phyloP scores from a whole-genome alignment of 139 green algal genomes.

The Trebouxia sp. region DNA sequence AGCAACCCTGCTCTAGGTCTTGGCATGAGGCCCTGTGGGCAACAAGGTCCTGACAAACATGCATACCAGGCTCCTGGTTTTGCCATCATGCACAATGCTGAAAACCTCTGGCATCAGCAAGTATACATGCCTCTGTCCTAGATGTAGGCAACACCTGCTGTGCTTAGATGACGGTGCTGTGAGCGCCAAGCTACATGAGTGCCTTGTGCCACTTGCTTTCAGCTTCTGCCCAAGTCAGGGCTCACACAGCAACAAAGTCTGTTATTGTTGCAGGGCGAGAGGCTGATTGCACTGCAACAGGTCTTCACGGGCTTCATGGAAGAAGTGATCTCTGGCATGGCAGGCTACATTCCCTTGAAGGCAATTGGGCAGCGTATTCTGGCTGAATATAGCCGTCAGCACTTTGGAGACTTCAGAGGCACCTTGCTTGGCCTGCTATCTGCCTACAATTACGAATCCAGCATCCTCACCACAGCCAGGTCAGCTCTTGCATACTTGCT shows the following conservation, averaged over 20 bases:
- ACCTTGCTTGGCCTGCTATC: slow-evolving; percentile 50
- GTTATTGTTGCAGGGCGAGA: slow-evolving; percentile 29
- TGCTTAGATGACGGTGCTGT: no score
- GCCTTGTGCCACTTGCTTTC: no score
- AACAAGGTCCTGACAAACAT: no score
- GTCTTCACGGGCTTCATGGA: slow-evolving; percentile 54
- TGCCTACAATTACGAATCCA: slow-evolving; percentile 49
- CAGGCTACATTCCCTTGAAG: slow-evolving; percentile 49
- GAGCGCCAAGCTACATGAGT: no score
- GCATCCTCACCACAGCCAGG: slow-evolving; percentile 45
- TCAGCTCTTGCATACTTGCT: not conserved
- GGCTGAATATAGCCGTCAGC: slow-evolving; percentile 37
- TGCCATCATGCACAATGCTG: no score
- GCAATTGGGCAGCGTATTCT: slow-evolving; percentile 49
- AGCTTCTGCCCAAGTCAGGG: no score
- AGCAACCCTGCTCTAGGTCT: not conserved
- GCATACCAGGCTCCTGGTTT: no score
- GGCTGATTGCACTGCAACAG: slow-evolving; percentile 38
- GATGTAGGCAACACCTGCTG: no score
- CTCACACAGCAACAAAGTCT: no score
- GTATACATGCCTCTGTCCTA: no score
- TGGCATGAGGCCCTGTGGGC: no score
- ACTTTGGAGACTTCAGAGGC: slow-evolving; percentile 54
- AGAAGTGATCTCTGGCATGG: slow-evolving; percentile 53
- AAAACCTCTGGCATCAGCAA: no score